These are phyloP conservation scores for Sesbania bispinosa DNA, from an alignment of 306 rosid species.

Conservation along the genomic window DNA sequence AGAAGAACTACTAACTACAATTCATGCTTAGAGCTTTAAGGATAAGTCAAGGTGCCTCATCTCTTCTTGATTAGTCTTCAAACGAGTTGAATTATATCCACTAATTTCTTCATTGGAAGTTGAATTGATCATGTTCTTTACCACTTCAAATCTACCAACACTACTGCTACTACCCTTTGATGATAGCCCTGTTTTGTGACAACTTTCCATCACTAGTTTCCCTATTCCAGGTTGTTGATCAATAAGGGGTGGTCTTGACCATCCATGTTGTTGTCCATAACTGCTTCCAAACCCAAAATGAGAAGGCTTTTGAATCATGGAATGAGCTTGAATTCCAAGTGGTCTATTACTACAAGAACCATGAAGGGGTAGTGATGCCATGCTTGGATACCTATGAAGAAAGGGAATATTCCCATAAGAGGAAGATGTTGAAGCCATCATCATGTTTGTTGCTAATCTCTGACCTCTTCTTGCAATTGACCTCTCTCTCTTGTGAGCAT, in stretches of 20 bases:
- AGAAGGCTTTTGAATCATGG: slow-evolving; percentile 48
- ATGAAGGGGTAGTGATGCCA: slow-evolving; percentile 54
- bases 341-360: slow-evolving; percentile 34
- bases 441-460: slow-evolving; percentile 21
- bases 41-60: slow-evolving; percentile 62
- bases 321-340: slow-evolving; percentile 56
- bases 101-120: slow-evolving; percentile 20
- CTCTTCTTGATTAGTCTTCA: slow-evolving; percentile 43
- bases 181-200: slow-evolving; percentile 17
- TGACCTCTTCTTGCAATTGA: slow-evolving; percentile 67
- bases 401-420: slow-evolving; percentile 42
- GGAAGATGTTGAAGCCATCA: slow-evolving; percentile 27
- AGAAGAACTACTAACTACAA: not conserved
- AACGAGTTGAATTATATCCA: slow-evolving; percentile 32
- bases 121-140: slow-evolving; percentile 20
- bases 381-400: slow-evolving; percentile 27
- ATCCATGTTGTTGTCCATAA: slow-evolving; percentile 26
- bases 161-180: slow-evolving; percentile 20
- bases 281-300: slow-evolving; percentile 20
- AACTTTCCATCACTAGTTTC: slow-evolving; percentile 33
- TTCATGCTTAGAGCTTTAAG: slow-evolving; percentile 46
- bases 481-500: slow-evolving; percentile 85
- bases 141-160: slow-evolving; percentile 42
- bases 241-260: slow-evolving; percentile 38
- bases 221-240: slow-evolving; percentile 47